Evolutionary conservation across 805 yeast genomes (phyloP).

Genomic region (Kluyveromyces aestuarii): DNA sequence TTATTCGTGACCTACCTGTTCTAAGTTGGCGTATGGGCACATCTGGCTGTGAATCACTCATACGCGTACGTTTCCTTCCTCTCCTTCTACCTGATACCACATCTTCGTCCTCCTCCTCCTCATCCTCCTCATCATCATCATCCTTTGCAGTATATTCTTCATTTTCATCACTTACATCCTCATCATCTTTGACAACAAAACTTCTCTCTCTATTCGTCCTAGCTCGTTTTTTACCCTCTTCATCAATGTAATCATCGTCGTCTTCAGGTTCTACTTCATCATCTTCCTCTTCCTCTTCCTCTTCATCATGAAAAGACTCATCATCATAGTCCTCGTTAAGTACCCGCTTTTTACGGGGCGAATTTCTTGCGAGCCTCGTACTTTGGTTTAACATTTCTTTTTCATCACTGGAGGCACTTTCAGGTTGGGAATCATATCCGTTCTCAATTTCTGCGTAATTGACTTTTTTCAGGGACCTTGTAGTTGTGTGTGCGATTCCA

Average conservation of each 20-base stretch:
- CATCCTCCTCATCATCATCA: slow-evolving; percentile 17
- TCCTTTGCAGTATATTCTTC: background rate
- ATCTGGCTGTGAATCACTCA: background rate
- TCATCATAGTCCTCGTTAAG: slow-evolving; percentile 15
- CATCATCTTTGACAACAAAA: slow-evolving; percentile 19
- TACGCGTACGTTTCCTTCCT: slow-evolving; percentile 4
- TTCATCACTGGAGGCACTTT: slow-evolving; percentile 4
- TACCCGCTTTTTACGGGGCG: background rate
- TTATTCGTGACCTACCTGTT: slow-evolving; percentile 11
- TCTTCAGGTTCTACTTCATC: slow-evolving; percentile 29
- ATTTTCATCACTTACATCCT: background rate
- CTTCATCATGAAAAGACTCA: slow-evolving; percentile 29
- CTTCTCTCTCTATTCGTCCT: slow-evolving; percentile 13
- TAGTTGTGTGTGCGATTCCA: slow-evolving; percentile 22
- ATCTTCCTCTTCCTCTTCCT: slow-evolving; percentile 25
- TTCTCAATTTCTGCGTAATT: slow-evolving; percentile 31
- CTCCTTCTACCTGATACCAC: slow-evolving; percentile 9
- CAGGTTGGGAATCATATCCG: slow-evolving; percentile 23
- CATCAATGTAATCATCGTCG: slow-evolving; percentile 14
- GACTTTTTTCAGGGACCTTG: slow-evolving; percentile 27
- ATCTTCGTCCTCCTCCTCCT: slow-evolving; percentile 19
- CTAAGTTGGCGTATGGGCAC: slow-evolving; percentile 15
- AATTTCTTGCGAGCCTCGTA: slow-evolving; percentile 1
- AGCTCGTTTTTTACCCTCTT: slow-evolving; percentile 6
- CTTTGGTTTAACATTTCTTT: background rate